These are phyloP conservation scores for Vaccinium darrowii DNA, from an alignment of 148 eudicot genomes.

Conservation along the genomic window DNA sequence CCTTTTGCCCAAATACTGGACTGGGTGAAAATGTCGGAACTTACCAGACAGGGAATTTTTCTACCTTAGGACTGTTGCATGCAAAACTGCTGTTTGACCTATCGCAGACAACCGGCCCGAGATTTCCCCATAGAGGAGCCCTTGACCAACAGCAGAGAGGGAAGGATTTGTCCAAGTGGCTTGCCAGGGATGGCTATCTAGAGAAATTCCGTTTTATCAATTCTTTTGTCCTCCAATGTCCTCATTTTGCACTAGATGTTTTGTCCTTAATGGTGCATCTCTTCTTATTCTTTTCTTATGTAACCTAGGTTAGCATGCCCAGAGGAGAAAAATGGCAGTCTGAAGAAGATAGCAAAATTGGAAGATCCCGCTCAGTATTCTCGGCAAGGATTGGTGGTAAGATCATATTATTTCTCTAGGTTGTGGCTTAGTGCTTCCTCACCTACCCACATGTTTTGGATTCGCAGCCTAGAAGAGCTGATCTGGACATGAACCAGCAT, in stretches of 20 bases:
- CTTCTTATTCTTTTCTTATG: neutral
- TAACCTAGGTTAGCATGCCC: slow-evolving; percentile 77
- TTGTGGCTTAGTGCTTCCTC: neutral
- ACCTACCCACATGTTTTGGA: slow-evolving; percentile 14
- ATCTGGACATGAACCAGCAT: slow-evolving; percentile 96
- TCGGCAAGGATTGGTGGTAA: slow-evolving; percentile 73
- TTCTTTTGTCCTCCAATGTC: neutral
- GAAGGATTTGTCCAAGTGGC: neutral
- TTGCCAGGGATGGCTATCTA: neutral
- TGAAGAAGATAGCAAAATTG: slow-evolving; percentile 79
- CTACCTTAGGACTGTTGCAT: neutral
- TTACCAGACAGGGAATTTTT: neutral
- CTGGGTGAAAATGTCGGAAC: neutral
- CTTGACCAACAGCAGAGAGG: neutral
- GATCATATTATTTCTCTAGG: slow-evolving; percentile 14
- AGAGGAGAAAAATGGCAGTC: slow-evolving; percentile 73
- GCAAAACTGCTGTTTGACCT: neutral
- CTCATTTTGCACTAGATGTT: neutral
- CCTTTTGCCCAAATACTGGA: neutral
- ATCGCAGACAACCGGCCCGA: neutral
- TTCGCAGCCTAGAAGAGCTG: slow-evolving; percentile 92
- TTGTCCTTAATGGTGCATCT: neutral
- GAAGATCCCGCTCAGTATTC: slow-evolving; percentile 69
- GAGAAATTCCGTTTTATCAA: neutral
- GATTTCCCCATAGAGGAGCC: neutral